Percentiles rank a stretch among this genome's conserved stretches.
These are phyloP conservation scores for Sungouiella thailandica DNA, from an alignment of 805 yeast species.

Conservation along the genomic window DNA sequence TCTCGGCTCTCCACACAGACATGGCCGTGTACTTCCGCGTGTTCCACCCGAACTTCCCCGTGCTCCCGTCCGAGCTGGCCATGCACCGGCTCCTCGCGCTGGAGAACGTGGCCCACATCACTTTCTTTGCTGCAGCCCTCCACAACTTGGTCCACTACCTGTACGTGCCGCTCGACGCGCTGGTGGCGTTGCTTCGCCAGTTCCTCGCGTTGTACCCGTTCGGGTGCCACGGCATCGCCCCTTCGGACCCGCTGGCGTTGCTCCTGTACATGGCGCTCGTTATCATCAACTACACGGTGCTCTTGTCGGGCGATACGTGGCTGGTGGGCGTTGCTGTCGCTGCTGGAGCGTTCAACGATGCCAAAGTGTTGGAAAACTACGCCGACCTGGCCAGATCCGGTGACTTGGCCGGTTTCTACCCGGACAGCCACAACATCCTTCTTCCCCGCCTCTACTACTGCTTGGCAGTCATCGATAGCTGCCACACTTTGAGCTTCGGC, in stretches of 20 bases:
- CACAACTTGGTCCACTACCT: constrained; percentile 35
- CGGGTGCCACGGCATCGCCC: constrained; percentile 9
- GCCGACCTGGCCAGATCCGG: constrained; percentile 18
- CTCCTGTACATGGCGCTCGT: constrained; percentile 28
- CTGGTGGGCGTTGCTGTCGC: constrained; percentile 49
- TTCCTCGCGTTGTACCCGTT: constrained; percentile 34
- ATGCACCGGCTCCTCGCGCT: constrained; percentile 13
- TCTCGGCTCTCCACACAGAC: too few species aligned
- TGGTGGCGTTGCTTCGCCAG: constrained; percentile 30
- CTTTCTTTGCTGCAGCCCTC: constrained; percentile 36
- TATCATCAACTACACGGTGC: constrained; percentile 48
- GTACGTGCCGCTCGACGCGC: constrained; percentile 25
- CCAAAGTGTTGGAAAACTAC: constrained; percentile 44
- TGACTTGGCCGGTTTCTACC: background rate
- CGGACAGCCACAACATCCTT: constrained; percentile 10
- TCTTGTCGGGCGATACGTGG: constrained; percentile 56
- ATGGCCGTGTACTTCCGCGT: too few species aligned
- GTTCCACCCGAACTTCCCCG: constrained; percentile 43
- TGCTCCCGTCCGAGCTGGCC: constrained; percentile 34
- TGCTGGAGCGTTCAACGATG: constrained; percentile 38
- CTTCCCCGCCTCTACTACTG: constrained; percentile 44
- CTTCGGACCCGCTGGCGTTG: constrained; percentile 22
- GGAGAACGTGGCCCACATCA: constrained; percentile 4
- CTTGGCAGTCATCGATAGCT: constrained; percentile 44
- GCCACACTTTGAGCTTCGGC: constrained; percentile 51